Percentiles rank a stretch among this genome's conserved stretches.
Conservation (phyloP, 495 filamentous ascomycete species). For the Halenospora varia region DNA sequence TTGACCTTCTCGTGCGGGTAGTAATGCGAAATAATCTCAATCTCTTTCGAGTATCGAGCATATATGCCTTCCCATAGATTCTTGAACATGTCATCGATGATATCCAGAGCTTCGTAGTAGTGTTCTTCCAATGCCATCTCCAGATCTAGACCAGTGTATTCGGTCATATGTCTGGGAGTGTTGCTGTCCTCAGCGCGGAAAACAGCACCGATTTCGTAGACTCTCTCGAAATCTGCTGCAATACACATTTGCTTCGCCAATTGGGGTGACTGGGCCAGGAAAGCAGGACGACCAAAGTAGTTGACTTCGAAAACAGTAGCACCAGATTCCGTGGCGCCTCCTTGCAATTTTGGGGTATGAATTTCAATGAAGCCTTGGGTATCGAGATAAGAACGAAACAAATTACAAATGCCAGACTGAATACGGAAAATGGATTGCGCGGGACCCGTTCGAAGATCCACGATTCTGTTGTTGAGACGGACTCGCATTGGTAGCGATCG, state of each 20-base stretch:
- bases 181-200: conserved; percentile 98
- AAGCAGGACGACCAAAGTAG: conserved; percentile 87
- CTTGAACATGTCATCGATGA: conserved; percentile 83
- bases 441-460: conserved; percentile 80
- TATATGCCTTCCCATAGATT: conserved; percentile 80
- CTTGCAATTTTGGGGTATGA: conserved; percentile 87
- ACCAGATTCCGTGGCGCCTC: conserved; percentile 87
- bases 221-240: conserved; percentile 83
- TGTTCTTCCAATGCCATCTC: conserved; percentile 88
- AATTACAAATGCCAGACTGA: conserved; percentile 63
- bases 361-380: conserved; percentile 83
- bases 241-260: conserved; percentile 94
- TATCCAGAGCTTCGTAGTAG: conserved; percentile 84
- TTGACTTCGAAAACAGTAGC: conserved; percentile 91
- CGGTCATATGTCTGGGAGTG: conserved; percentile 92
- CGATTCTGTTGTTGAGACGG: conserved; percentile 73
- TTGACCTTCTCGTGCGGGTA: conserved; percentile 57
- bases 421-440: conserved; percentile 89
- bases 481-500: conserved; percentile 27
- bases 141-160: conserved; percentile 92
- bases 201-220: conserved; percentile 92
- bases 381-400: conserved; percentile 77
- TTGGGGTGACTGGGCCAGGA: conserved; percentile 90
- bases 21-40: conserved; percentile 58
- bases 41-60: conserved; percentile 61